Evolutionary conservation across 176 grass and related monocot species (phyloP), one percentile per base, ranked within the genome.

Genomic region (Puya raimondii): DNA sequence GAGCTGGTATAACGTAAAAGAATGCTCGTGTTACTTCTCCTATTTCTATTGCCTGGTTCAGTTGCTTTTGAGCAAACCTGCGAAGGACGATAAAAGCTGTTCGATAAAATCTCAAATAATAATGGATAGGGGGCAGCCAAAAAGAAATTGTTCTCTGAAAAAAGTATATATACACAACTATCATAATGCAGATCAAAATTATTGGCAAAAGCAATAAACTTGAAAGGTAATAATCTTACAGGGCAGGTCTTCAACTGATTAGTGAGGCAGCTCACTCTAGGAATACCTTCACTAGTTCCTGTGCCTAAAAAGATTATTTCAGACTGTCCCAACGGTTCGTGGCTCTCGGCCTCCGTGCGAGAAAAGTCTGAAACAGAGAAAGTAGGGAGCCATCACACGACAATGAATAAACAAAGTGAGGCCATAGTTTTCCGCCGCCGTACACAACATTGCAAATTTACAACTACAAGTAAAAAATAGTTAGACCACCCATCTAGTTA

Each of bases 241-340:
- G 80, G 50, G 73, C 94, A 99, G 42, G 69, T 84, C 72, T 90
- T 84, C 58, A 77, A 82, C 68, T 77, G 81, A 7, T 91, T 61
- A 4, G 87, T 99, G 69, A 99, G 85, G 80, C 94, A 99, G 80
- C 94, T 99, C 79, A 99, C 84, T 10, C 87, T 74, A 13, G 89
- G 89, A 69, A 99, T 88, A 66, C 94, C 94, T 82, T 88, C 89
- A 48, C 89, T 93, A 51, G 87, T 99, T 64, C 94, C 94, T 13
- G 94, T 99, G 72, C 94, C 94, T 47, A 99, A 63, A 83, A 99
- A 99, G 67, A 93, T 93, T 64, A 99, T 80, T 79, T 99, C 89
- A 9, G 94, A 93, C 49, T 79, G 66, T 10, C 74, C 72, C 53
- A 26, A 5, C 15, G 20, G 65, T 61, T 10, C 13, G 53, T 50